Conservation (phyloP, 164 flowering plant species). For the Akebia trifoliata region DNA sequence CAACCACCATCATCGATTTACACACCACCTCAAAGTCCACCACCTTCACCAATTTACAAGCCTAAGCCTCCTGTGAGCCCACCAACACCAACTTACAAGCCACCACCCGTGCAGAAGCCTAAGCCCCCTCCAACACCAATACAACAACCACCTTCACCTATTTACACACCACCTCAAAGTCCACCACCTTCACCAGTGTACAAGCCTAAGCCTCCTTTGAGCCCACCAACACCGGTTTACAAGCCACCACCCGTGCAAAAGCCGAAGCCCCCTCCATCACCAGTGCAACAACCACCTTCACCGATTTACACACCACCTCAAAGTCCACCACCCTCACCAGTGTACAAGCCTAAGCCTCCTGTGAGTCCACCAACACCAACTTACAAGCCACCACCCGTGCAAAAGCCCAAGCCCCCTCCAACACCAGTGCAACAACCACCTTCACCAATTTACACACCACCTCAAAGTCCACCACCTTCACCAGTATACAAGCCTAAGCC, state of each 20-base stretch:
- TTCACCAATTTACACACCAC: background rate
- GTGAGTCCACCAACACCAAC: background rate
- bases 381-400: background rate
- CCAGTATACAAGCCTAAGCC: slow-evolving; percentile 1
- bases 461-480: background rate
- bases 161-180: too few species aligned
- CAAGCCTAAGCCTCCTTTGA: too few species aligned
- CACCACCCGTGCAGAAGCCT: too few species aligned
- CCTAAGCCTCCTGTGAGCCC: slow-evolving; percentile 6
- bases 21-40: too few species aligned
- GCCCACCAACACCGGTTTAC: background rate
- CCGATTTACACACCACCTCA: background rate
- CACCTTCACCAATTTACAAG: background rate
- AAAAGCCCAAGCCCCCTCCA: background rate
- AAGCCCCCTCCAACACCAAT: too few species aligned
- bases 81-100: slow-evolving; percentile 2
- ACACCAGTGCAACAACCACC: slow-evolving; percentile 1
- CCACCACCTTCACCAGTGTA: too few species aligned
- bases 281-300: background rate
- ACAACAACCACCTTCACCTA: too few species aligned
- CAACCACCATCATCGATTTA: background rate
- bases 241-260: background rate
- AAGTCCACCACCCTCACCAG: background rate
- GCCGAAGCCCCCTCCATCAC: too few species aligned
- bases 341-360: slow-evolving; percentile 1